These are phyloP conservation scores for Pseudogymnoascus sp. DNA, from an alignment of 2,329 filamentous ascomycete genomes.

Conservation along the genomic window DNA sequence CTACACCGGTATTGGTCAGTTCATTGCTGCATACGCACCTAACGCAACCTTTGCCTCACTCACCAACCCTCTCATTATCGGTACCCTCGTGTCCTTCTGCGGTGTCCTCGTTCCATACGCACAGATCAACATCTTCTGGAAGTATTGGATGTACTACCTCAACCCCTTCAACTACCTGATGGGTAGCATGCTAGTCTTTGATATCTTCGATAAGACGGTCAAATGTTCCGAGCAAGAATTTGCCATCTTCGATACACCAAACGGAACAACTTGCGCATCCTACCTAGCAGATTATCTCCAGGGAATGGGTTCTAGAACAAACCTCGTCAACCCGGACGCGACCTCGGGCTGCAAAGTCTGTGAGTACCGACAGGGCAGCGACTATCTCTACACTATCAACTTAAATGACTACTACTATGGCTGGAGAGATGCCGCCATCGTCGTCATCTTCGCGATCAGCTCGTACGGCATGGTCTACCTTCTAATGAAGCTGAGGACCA, in stretches of 20 bases:
- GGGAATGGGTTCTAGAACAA: constrained; percentile 31
- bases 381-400: constrained; percentile 54
- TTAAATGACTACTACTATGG: constrained; percentile 54
- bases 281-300: constrained; percentile 49
- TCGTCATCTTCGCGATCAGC: constrained; percentile 36
- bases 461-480: constrained; percentile 38
- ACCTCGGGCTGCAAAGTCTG: constrained; percentile 52
- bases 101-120: constrained; percentile 64
- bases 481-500: constrained; percentile 43
- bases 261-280: constrained; percentile 46
- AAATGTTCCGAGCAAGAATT: constrained; percentile 42
- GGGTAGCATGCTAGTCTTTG: constrained; percentile 47
- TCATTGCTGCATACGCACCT: constrained; percentile 54
- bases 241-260: constrained; percentile 32
- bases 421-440: constrained; percentile 56
- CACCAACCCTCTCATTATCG: constrained; percentile 48
- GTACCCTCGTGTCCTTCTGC: constrained; percentile 64
- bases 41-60: constrained; percentile 53
- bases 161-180: constrained; percentile 58
- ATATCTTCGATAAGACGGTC: constrained; percentile 40
- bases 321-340: constrained; percentile 54
- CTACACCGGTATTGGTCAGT: constrained; percentile 55
- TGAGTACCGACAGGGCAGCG: constrained; percentile 49
- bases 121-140: constrained; percentile 59
- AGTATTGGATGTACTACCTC: constrained; percentile 46